Percentiles rank a stretch among this genome's conserved stretches.
Evolutionary conservation across 1,284 basidiomycete species (phyloP).

Genomic region (Malassezia caprae): DNA sequence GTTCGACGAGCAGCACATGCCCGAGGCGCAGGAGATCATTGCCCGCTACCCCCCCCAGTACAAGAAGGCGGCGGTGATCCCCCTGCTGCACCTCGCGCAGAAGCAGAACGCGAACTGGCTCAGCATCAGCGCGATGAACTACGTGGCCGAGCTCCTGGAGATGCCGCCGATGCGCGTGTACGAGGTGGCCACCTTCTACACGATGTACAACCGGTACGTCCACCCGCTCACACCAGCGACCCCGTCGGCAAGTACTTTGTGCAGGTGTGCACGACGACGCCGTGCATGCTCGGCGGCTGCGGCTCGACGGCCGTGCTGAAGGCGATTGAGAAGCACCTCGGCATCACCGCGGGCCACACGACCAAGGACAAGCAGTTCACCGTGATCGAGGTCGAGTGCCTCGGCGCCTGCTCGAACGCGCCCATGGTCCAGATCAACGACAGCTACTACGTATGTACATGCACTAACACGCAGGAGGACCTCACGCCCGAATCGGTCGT

Average conservation of each 20-base stretch:
- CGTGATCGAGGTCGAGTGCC: slow-evolving; percentile 92
- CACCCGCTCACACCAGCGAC: slow-evolving; percentile 56
- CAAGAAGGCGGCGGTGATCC: slow-evolving; percentile 89
- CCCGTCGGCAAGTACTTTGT: slow-evolving; percentile 91
- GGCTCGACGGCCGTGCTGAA: slow-evolving; percentile 75
- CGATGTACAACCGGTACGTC: slow-evolving; percentile 60
- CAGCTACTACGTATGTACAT: slow-evolving; percentile 73
- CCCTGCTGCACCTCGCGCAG: slow-evolving; percentile 89
- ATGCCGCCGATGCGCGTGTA: slow-evolving; percentile 98
- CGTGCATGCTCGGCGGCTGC: slow-evolving; percentile 85
- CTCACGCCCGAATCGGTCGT: slow-evolving; percentile 81
- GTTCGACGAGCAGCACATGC: slow-evolving; percentile 70
- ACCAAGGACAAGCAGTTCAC: slow-evolving; percentile 95
- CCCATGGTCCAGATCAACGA: slow-evolving; percentile 96
- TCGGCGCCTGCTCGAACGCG: slow-evolving; percentile 94
- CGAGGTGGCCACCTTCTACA: slow-evolving; percentile 98
- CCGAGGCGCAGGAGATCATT: slow-evolving; percentile 78
- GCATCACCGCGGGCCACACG: slow-evolving; percentile 76
- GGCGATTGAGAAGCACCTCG: slow-evolving; percentile 72
- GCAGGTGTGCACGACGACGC: slow-evolving; percentile 97
- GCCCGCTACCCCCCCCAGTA: slow-evolving; percentile 89
- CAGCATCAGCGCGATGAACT: slow-evolving; percentile 98
- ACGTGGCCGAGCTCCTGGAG: slow-evolving; percentile 73
- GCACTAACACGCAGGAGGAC: slow-evolving; percentile 64
- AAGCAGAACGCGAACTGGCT: slow-evolving; percentile 98